Percentiles rank a stretch among this genome's conserved stretches.
phyloP scores from a whole-genome alignment of 2,329 filamentous ascomycete genomes.

The Epichloe aotearoae region DNA sequence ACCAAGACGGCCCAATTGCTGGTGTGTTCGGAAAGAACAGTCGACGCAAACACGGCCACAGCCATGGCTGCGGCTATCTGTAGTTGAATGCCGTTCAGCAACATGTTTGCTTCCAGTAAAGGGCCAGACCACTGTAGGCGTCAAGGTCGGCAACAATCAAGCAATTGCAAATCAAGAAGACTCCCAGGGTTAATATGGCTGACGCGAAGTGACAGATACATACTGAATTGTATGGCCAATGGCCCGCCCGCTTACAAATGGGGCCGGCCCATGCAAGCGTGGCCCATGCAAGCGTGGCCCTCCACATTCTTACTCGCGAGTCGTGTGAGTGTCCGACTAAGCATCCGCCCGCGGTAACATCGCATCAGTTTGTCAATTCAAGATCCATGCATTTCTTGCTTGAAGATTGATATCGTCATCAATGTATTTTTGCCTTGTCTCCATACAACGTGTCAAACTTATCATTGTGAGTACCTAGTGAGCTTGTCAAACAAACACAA shows the following conservation, averaged over 20 bases:
- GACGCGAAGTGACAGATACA: background rate
- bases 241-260: constrained; percentile 1
- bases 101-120: constrained; percentile 23
- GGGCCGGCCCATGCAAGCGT: background rate
- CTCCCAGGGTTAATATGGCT: background rate
- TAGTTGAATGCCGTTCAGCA: constrained; percentile 31
- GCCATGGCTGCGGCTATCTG: constrained; percentile 33
- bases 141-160: background rate
- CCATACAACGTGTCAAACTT: background rate
- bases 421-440: background rate
- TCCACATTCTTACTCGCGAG: background rate
- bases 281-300: background rate
- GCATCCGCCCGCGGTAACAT: too few species aligned
- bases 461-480: background rate
- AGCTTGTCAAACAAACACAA: background rate
- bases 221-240: background rate
- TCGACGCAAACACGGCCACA: constrained; percentile 31
- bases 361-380: too few species aligned
- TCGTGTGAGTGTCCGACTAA: background rate
- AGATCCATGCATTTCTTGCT: too few species aligned
- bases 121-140: too few species aligned
- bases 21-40: constrained; percentile 61
- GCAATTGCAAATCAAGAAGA: background rate
- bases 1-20: constrained; percentile 99
- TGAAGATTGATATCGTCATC: too few species aligned